These are phyloP conservation scores for Massospora cicadina DNA, from an alignment of 371 early-diverging fungal genomes.

Conservation along the genomic window DNA sequence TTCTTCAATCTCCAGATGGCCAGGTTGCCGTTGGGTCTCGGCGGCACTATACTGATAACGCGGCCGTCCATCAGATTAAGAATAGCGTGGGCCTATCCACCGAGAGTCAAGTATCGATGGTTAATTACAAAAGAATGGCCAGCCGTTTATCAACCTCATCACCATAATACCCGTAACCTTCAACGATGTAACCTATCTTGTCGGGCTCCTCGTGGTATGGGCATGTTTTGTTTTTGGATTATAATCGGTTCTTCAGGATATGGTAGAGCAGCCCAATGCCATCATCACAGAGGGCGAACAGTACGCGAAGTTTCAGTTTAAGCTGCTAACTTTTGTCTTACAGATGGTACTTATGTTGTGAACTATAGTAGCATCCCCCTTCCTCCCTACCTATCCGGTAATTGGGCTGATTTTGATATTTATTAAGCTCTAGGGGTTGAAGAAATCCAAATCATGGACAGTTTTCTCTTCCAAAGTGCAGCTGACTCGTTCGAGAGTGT, in stretches of 20 bases:
- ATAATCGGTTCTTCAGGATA: conserved; percentile 17
- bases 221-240: neutral
- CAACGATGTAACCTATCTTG: conserved; percentile 29
- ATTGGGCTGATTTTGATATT: neutral
- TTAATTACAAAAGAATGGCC: conserved; percentile 46
- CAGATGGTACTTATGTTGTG: conserved; percentile 30
- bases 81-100: conserved; percentile 23
- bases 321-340: neutral
- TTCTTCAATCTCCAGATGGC: conserved; percentile 34
- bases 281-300: conserved; percentile 35
- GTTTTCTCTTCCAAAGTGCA: neutral
- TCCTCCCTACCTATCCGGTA: conserved; percentile 17
- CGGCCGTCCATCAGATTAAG: conserved; percentile 28
- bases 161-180: conserved; percentile 37
- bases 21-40: conserved; percentile 22
- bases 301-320: neutral
- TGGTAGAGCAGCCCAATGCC: conserved; percentile 47
- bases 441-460: neutral
- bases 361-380: conserved; percentile 26
- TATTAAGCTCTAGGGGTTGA: neutral
- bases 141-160: conserved; percentile 45
- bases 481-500: neutral
- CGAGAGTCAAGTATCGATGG: conserved; percentile 36
- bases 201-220: conserved; percentile 33
- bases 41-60: conserved; percentile 32